Base-by-base conservation (phyloP, 208 protist genomes). In the Sergeia podlipaevii region DNA sequence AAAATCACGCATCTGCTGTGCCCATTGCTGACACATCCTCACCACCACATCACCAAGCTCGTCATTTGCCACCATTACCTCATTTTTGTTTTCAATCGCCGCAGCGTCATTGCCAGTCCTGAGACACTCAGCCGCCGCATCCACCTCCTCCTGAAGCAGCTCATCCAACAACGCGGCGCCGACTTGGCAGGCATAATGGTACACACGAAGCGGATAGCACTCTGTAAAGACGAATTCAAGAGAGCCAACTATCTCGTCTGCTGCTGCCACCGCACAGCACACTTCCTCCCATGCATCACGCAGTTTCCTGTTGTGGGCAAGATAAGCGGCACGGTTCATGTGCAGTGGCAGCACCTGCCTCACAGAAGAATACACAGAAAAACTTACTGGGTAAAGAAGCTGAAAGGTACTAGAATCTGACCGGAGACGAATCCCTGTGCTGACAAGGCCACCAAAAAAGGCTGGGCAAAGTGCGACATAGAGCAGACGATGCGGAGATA, bases 221-320 rank as follows among this genome's bases (percentile, higher is more conserved):
- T 80, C 70, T 0, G 72, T 78, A 46, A 89, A 88, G 57, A 77
- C 78, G 33, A 87, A 80, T 58, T 87, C 75, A 1, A 74, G 56
- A 3, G 77, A 87, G 44, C 80, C 85, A 24, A 77, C 73, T 18
- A 93, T 47, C 59, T 93, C 85, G 43, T 93, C 85, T 28, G 70
- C 80, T 44, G 65, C 70, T 8, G 70, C 85, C 21, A 89, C 85
- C 1, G 84, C 79, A 43, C 77, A 69, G 59, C 70, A 85, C 36
- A 62, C 66, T 24, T 87, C 69, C 27, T 71, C 70, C 84, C 84
- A 92, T 18, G 79, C 77, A 20, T 74, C 75, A 17, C 43, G 5
- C 41, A 60, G 44, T 41, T 68, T 55, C 17, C 51, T 33, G 28
- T 71, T 38, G 34, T 49, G 70, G 30, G 65, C 46, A 21, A 83